Base-by-base conservation (phyloP, 345 rosid genomes). In the Syzygium aromaticum region DNA sequence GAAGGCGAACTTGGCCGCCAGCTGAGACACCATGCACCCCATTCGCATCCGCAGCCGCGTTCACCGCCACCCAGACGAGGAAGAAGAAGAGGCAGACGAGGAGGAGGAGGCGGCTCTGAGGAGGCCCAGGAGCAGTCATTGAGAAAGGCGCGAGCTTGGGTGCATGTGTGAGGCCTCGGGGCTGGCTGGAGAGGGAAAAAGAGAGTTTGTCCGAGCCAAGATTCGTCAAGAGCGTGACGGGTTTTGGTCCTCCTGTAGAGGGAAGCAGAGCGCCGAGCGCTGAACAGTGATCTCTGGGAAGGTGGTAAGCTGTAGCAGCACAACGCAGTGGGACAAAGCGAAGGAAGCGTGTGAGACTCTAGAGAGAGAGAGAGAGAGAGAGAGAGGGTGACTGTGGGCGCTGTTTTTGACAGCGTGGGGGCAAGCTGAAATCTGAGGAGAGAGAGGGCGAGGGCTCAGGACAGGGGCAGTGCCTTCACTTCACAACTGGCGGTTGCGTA, bases 1-100 rank as follows among this genome's bases (percentile, higher is more conserved):
- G 90, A 98, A 98, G 28, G 99, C 99, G 89, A 98, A 98, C 86
- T 96, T 96, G 51, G 99, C 95, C 88, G 99, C 99, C 89, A 98
- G 92, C 84, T 94, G 95, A 93, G 99, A 98, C 87, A 95, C 90
- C 93, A 91, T 91, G 93, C 99, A 98, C 92, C 99, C 99, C 99
- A 98, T 98, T 92, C 90, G 88, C 87, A 89, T 54, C 40, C 89
- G 49, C 67, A 51, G 51, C 51, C 84, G 85, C 77, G 0, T 67
- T 16, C 46, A 40, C 80, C 25, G 22, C 77, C 49, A 38, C 61
- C 80, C 40, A 51, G 51, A 23, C 56, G 28, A 61, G 86, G 64
- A 86, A 88, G 86, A 89, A 43, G 46, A 6, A 6, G 46, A 43
- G 46, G 46, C 4, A 6, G 46, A 6, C 7, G 46, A 6, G 46